A percentile compares a stretch with the other conserved stretches of the same genome.
Evolutionary conservation across 2,329 filamentous ascomycete species (phyloP).

Genomic region (Eutypa lata): DNA sequence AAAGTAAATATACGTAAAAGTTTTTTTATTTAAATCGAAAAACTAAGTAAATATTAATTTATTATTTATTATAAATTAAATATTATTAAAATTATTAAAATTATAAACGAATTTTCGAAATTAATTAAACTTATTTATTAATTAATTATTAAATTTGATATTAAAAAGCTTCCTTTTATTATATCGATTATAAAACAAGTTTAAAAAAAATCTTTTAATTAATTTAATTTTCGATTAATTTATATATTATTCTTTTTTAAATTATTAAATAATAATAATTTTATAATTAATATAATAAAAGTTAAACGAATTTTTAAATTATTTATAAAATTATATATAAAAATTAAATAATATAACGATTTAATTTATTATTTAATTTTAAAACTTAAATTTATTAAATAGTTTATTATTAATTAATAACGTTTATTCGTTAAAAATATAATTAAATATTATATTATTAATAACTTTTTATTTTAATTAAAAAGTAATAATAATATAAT

Average conservation of each 20-base stretch:
- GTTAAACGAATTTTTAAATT: too few species aligned
- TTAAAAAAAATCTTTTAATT: neutral
- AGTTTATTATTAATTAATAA: too few species aligned
- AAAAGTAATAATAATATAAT: too few species aligned
- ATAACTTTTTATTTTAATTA: too few species aligned
- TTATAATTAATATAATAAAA: neutral
- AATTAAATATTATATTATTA: too few species aligned
- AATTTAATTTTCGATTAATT: neutral
- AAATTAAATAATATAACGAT: neutral
- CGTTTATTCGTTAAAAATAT: too few species aligned
- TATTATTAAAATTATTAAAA: too few species aligned
- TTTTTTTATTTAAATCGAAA: too few species aligned
- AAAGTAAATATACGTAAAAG: too few species aligned
- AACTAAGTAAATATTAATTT: too few species aligned
- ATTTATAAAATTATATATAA: neutral
- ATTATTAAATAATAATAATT: neutral
- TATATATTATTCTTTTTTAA: neutral
- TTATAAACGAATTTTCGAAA: too few species aligned
- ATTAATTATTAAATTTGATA: neutral
- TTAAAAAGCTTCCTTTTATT: neutral
- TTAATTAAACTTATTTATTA: neutral
- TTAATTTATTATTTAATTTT: neutral
- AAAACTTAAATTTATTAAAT: too few species aligned
- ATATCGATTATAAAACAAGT: neutral
- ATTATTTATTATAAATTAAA: neutral